Evolutionary conservation across 768 basidiomycete species (phyloP), one percentile per base, ranked within the genome.

Genomic region (Rubroboletus pulcherrimus): DNA sequence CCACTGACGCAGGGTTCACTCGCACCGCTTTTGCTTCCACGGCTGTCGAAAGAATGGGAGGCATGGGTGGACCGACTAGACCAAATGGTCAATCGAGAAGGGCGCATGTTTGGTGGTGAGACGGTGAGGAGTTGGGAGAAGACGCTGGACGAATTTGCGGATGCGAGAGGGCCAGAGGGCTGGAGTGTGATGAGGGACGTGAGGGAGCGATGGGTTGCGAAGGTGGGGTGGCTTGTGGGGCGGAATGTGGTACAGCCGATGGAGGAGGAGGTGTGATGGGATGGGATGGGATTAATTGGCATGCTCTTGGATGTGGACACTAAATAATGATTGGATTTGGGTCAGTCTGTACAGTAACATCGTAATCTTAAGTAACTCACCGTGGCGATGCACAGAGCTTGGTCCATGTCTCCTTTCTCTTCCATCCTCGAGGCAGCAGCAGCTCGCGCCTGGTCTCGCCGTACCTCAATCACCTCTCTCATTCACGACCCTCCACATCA

Each of bases 181-280:
- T 69, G 75, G 65, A 66, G 70, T 30, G 65, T 67, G 40, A 73
- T 82, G 73, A 71, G 74, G 61, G 72, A 74, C 14, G 68, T 83
- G 21, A 71, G 81, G 56, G 86, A 92, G 66, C 72, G 74, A 34
- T 92, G 89, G 89, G 80, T 91, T 15, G 60, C 68, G 15, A 87
- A 82, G 64, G 89, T 89, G 26, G 90, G 91, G 2, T 93, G 91
- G 91, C 66, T 90, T 34, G 84, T 89, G 8, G 86, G 87, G 4
- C 68, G 70, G 55, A 71, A 53, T 21, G 67, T 63, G 41, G 17
- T 60, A 21, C 70, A 71, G 19, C 56, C 66, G 54, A 71, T 71
- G 70, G 70, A 73, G 49, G 68, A 69, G 52, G 46, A 34, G 31
- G 46, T 1, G 17, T 44, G 29, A 47, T 8, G n/a, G 11, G 21